Percentiles rank a stretch among this genome's conserved stretches.
These are phyloP conservation scores for Colletotrichum sansevieriae DNA, from an alignment of 2,329 filamentous ascomycete genomes.

Conservation along the genomic window DNA sequence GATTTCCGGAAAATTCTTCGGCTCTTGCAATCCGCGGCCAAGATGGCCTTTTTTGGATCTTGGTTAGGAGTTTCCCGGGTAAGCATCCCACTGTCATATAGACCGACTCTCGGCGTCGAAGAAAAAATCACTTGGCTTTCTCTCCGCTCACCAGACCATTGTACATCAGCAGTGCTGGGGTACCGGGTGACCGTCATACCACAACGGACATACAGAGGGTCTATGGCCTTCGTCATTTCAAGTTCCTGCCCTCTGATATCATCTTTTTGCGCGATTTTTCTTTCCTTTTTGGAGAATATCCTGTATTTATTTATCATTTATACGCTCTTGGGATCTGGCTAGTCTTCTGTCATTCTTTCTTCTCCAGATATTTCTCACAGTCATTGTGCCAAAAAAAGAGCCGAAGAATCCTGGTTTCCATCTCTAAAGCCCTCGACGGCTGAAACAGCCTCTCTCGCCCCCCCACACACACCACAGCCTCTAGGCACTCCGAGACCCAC, in stretches of 20 bases:
- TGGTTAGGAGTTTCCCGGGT: constrained; percentile 28
- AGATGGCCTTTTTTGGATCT: not conserved
- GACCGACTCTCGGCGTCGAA: constrained; percentile 26
- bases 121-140: constrained; percentile 18
- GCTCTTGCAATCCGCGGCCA: constrained; percentile 4
- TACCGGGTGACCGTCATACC: constrained; percentile 36
- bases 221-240: constrained; percentile 24
- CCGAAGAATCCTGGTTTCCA: constrained; percentile 16
- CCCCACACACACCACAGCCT: constrained; percentile 24
- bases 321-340: not conserved
- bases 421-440: constrained; percentile 31
- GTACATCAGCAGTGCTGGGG: constrained; percentile 39
- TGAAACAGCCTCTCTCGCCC: constrained; percentile 32
- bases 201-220: constrained; percentile 16
- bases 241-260: constrained; percentile 18
- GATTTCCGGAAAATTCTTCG: not conserved
- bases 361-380: constrained; percentile 4
- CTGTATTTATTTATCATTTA: constrained; percentile 8
- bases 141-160: constrained; percentile 31
- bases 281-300: constrained; percentile 10
- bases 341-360: constrained; percentile 1
- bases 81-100: constrained; percentile 38
- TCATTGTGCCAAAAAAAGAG: constrained; percentile 14
- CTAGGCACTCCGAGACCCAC: constrained; percentile 14
- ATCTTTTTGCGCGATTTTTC: constrained; percentile 22